phyloP scores from a whole-genome alignment of 2,329 filamentous ascomycete species.

The Claviceps capensis region DNA sequence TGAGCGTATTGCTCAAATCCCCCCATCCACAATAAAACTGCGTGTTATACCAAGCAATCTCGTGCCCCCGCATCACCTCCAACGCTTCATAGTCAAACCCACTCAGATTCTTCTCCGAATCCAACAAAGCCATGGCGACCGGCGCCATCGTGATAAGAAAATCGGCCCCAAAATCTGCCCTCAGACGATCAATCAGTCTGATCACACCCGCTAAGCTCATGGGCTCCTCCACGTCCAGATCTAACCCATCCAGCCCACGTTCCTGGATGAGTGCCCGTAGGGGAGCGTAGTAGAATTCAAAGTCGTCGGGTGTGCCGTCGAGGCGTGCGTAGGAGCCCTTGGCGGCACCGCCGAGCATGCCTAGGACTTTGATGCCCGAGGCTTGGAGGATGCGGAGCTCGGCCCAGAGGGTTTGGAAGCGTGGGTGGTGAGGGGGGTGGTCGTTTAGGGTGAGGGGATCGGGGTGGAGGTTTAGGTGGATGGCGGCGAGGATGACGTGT shows the following conservation, averaged over 20 bases:
- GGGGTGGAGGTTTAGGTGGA: constrained; percentile 63
- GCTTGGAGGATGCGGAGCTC: constrained; percentile 61
- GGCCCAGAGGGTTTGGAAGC: constrained; percentile 62
- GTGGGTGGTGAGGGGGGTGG: constrained; percentile 50
- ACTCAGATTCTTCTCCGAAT: constrained; percentile 47
- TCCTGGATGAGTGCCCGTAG: constrained; percentile 50
- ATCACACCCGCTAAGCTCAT: constrained; percentile 55
- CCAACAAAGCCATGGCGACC: constrained; percentile 58
- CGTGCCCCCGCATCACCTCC: constrained; percentile 49
- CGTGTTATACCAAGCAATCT: constrained; percentile 76
- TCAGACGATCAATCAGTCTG: constrained; percentile 52
- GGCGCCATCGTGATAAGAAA: constrained; percentile 76
- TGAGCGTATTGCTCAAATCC: constrained; percentile 28
- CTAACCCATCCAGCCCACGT: constrained; percentile 52
- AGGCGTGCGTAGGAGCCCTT: constrained; percentile 52
- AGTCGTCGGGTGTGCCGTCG: constrained; percentile 42
- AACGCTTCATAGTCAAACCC: constrained; percentile 71
- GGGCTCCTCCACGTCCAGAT: constrained; percentile 68
- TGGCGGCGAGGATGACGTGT: constrained; percentile 74
- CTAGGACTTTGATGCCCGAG: constrained; percentile 64
- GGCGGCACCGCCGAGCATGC: constrained; percentile 79
- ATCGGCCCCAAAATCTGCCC: constrained; percentile 50
- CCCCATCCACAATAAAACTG: constrained; percentile 94
- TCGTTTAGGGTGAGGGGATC: constrained; percentile 67
- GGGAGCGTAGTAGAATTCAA: constrained; percentile 62